Base-by-base conservation (phyloP, 179 eudicot genomes). In the Gypsophila paniculata region DNA sequence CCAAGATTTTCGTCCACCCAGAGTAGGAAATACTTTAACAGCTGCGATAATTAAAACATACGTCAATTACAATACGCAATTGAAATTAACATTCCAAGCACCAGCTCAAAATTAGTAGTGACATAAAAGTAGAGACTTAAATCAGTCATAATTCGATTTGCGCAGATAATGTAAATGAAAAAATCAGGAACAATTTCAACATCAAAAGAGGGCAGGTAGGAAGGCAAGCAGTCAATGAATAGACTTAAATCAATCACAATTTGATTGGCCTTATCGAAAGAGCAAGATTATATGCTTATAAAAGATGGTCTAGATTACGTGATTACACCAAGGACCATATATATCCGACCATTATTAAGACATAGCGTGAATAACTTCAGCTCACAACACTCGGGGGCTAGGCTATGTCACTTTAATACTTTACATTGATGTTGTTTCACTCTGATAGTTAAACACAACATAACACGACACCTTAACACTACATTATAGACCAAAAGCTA, bases 1-100 rank as follows among this genome's bases (percentile, higher is more conserved):
- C 97, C 98, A 79, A 89, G 90, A 84, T 93, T 85, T 60, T 81
- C 80, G 55, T 91, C 85, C 81, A 93, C 82, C 93, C 95, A 93
- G 53, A 84, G 52, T 44, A 93, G 82, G 78, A 93, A 93, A 75
- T 87, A 83, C 78, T 82, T 91, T 82, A 91, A 67, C 66, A 89
- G 80, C 98, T 93, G 83, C 68, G 75, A 60, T 32, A 70, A 72
- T 21, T 5, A 54, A 77, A 36, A 61, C 8, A 22, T 12, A 32
- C 54, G 62, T 48, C 57, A 76, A n/a, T 14, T 15, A 21, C 23
- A 22, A 53, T 42, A 63, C 17, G 12, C 19, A 53, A 29, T 8
- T 23, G 36, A 59, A 52, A 1, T n/a, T 32, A 29, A 73, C 26
- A 51, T 32, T 17, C 21, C 23, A 38, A 25, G 29, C 69, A 29